These are phyloP conservation scores for Clonostachys rosea DNA, from an alignment of 2,329 filamentous ascomycete genomes.

Conservation along the genomic window DNA sequence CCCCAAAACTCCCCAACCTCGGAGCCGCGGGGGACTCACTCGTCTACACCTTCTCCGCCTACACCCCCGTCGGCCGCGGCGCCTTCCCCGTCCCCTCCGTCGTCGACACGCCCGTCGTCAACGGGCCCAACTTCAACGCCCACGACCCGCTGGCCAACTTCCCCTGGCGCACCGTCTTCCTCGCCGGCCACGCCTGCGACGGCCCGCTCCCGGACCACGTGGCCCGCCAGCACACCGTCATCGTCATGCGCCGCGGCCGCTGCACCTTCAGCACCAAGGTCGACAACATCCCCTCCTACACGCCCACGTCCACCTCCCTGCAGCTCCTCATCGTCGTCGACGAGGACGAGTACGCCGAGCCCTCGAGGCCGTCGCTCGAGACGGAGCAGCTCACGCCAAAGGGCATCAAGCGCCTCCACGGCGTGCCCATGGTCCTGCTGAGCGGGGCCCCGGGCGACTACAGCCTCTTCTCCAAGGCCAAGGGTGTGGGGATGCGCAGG, in stretches of 20 bases:
- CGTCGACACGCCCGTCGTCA: slow-evolving; percentile 44
- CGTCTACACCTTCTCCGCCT: slow-evolving; percentile 45
- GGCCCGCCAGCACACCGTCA: slow-evolving; percentile 62
- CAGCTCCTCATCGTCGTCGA: slow-evolving; percentile 78
- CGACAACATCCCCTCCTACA: slow-evolving; percentile 75
- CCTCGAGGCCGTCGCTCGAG: slow-evolving; percentile 66
- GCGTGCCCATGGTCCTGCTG: slow-evolving; percentile 80
- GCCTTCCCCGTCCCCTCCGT: slow-evolving; percentile 68
- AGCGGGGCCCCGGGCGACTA: slow-evolving; percentile 61
- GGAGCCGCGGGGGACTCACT: slow-evolving; percentile 6
- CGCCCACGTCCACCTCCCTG: slow-evolving; percentile 54
- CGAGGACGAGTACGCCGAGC: slow-evolving; percentile 22
- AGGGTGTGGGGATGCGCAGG: slow-evolving; percentile 68
- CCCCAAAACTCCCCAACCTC: not conserved
- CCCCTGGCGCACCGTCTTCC: slow-evolving; percentile 66
- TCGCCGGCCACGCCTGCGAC: slow-evolving; percentile 65
- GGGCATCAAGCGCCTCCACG: slow-evolving; percentile 65
- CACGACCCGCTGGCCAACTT: slow-evolving; percentile 38
- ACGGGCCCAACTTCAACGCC: slow-evolving; percentile 33
- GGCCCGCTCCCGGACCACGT: slow-evolving; percentile 46
- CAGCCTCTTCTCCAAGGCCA: slow-evolving; percentile 56
- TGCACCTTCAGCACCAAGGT: slow-evolving; percentile 85
- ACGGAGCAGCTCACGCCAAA: slow-evolving; percentile 65
- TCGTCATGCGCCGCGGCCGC: slow-evolving; percentile 76
- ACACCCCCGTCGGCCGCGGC: slow-evolving; percentile 48